A percentile compares a stretch with the other conserved stretches of the same genome.
These are phyloP conservation scores for Gautieria morchelliformis DNA, from an alignment of 768 basidiomycete species.

Conservation along the genomic window DNA sequence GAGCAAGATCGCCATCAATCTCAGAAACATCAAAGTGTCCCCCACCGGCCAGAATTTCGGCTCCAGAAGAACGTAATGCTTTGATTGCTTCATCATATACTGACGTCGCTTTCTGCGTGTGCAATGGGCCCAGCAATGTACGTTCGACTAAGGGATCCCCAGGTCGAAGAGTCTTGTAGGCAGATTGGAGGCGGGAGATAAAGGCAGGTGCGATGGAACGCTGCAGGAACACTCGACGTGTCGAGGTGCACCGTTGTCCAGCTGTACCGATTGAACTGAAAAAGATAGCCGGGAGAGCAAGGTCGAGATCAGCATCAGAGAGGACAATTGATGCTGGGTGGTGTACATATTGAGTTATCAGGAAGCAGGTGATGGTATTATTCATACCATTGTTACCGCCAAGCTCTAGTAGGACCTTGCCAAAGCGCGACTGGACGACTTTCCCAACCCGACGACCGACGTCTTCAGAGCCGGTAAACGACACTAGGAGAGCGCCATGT, in stretches of 20 bases:
- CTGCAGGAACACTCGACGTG: conserved; percentile 85
- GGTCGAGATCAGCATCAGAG: conserved; percentile 84
- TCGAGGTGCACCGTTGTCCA: conserved; percentile 78
- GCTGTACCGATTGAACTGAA: conserved; percentile 89
- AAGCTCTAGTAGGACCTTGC: conserved; percentile 82
- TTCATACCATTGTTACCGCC: conserved; percentile 88
- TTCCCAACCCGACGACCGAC: conserved; percentile 85
- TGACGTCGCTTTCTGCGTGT: conserved; percentile 58
- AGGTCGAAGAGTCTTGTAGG: conserved; percentile 62
- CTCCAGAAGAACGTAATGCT: conserved; percentile 52
- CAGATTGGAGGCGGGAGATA: conserved; percentile 58
- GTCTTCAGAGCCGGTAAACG: conserved; percentile 90
- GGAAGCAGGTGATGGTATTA: background rate
- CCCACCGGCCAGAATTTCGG: conserved; percentile 73
- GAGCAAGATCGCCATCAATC: conserved; percentile 32
- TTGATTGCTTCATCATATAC: conserved; percentile 55
- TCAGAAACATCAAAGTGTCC: conserved; percentile 31
- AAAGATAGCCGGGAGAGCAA: conserved; percentile 85
- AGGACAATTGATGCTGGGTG: conserved; percentile 76
- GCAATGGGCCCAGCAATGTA: conserved; percentile 83
- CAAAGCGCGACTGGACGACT: conserved; percentile 78
- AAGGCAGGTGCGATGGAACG: conserved; percentile 67
- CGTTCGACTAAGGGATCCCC: conserved; percentile 74
- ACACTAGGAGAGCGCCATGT: conserved; percentile 40
- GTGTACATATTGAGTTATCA: background rate